Evolutionary conservation across 164 flowering plant species (phyloP).

Genomic region (Magnolia kwangsiensis): DNA sequence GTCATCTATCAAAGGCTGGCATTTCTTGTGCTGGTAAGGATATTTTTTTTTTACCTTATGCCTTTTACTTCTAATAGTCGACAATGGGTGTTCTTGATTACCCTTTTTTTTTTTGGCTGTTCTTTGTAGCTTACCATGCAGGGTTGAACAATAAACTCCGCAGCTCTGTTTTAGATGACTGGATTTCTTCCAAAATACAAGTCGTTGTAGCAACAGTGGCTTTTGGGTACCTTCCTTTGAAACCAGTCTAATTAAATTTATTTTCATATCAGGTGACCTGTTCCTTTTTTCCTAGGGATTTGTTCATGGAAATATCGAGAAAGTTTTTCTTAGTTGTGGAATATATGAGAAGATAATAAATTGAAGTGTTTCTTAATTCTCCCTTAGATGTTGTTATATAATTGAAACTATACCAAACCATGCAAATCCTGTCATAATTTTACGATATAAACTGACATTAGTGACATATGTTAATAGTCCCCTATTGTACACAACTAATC

Average conservation of each 20-base stretch:
- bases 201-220: slow-evolving; percentile 97
- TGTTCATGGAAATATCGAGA: background rate
- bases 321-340: background rate
- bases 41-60: background rate
- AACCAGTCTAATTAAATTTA: background rate
- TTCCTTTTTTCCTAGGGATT: background rate
- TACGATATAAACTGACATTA: background rate
- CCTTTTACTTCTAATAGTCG: background rate
- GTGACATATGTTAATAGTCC: no score
- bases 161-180: slow-evolving; percentile 75
- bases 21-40: slow-evolving; percentile 81
- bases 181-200: slow-evolving; percentile 85
- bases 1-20: slow-evolving; percentile 59
- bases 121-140: slow-evolving; percentile 83
- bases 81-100: background rate
- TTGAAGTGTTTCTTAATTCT: background rate
- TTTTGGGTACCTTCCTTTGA: slow-evolving; percentile 62
- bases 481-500: no score
- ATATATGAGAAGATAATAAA: background rate
- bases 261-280: background rate
- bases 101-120: background rate
- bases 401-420: background rate
- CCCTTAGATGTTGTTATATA: background rate
- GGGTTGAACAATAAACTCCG: slow-evolving; percentile 77
- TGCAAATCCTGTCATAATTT: background rate